Conservation (phyloP, 495 filamentous ascomycete species). For the Neurospora sp. region DNA sequence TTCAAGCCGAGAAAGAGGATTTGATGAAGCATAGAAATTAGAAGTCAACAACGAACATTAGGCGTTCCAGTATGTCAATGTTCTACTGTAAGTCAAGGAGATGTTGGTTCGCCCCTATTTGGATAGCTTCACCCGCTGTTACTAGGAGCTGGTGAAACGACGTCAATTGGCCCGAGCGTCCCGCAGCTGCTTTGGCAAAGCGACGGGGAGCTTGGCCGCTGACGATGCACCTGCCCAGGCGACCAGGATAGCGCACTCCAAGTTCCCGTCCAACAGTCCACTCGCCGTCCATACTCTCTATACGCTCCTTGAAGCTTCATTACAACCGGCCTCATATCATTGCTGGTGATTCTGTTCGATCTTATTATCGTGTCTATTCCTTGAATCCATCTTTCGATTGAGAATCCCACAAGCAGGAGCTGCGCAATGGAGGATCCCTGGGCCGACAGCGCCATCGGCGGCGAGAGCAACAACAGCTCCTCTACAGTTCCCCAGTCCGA, state of each 20-base stretch:
- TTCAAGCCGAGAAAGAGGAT: not conserved
- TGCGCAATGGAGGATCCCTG: slow-evolving; percentile 28
- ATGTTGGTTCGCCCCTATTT: not conserved
- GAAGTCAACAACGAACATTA: not conserved
- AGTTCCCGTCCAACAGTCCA: not conserved
- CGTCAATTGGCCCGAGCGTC: not conserved
- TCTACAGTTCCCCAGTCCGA: not conserved
- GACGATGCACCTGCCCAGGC: not conserved
- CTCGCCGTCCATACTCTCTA: not conserved
- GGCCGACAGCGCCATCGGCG: slow-evolving; percentile 21
- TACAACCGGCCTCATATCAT: not conserved
- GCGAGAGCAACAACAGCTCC: not conserved
- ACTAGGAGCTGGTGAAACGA: not conserved
- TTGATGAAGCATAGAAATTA: not conserved
- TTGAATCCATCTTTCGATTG: not conserved
- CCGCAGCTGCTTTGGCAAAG: not conserved
- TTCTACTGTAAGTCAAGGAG: not conserved
- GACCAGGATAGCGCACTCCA: not conserved
- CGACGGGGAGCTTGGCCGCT: not conserved
- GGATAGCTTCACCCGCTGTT: not conserved
- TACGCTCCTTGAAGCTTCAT: not conserved
- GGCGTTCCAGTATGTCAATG: not conserved
- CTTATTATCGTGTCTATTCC: not conserved
- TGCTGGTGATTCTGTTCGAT: not conserved
- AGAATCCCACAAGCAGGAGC: not conserved